A percentile compares a stretch with the other conserved stretches of the same genome.
phyloP scores from a whole-genome alignment of 305 asterid genomes.

The Solanum hybrid region DNA sequence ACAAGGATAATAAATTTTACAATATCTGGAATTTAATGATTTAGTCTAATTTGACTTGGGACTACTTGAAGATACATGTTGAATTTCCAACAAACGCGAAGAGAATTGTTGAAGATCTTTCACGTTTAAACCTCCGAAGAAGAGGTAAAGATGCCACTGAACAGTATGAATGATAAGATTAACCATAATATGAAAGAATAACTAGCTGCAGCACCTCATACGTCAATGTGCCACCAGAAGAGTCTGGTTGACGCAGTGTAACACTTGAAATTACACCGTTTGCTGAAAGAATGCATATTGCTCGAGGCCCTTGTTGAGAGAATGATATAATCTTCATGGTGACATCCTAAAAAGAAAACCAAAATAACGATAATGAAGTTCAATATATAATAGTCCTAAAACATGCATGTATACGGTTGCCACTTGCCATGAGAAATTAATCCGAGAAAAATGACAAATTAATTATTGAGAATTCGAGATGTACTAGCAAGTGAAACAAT shows the following conservation, averaged over 20 bases:
- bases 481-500: not conserved
- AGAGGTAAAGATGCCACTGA: not conserved
- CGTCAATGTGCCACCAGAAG: constrained; percentile 92
- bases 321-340: constrained; percentile 79
- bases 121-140: not conserved
- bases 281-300: constrained; percentile 85
- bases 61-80: not conserved
- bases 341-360: constrained; percentile 48
- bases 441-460: not conserved
- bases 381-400: not conserved
- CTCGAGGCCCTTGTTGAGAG: constrained; percentile 91
- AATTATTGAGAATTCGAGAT: not conserved
- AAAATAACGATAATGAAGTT: not conserved
- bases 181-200: not conserved
- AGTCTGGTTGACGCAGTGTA: constrained; percentile 86
- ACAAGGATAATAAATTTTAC: not conserved
- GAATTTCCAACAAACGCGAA: not conserved
- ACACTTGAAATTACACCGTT: constrained; percentile 84
- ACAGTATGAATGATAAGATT: not conserved
- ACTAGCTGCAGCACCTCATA: constrained; percentile 56
- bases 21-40: not conserved
- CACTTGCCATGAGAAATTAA: not conserved
- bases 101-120: not conserved
- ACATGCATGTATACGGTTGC: not conserved
- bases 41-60: not conserved